Base-by-base conservation (phyloP, 2,329 filamentous ascomycete genomes). In the Magnaporthiopsis rhizophila region DNA sequence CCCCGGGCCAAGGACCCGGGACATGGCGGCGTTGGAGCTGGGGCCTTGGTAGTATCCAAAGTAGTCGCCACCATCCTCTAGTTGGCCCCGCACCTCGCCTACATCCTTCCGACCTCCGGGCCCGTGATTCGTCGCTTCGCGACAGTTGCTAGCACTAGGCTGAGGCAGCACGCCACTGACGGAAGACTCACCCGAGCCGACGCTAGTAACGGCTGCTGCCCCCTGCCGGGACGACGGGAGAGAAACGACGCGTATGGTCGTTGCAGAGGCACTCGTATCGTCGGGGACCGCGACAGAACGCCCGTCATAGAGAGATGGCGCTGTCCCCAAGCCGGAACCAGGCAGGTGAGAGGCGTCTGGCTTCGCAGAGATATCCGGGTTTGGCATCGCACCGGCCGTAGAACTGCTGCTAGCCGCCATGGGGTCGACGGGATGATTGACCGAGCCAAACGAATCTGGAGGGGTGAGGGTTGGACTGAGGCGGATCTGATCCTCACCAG, bases 401-500 rank as follows among this genome's bases (percentile, higher is more conserved):
- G 45, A 53, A 4, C 45, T 24, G 45, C 45, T 53, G 45, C 45
- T 24, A 53, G 21, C n/a, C n/a, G n/a, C 2, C 45, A 6, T 24
- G 18, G 45, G 11, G 2, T 24, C 21, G 45, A 53, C 11, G 4
- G 45, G 21, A 11, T 8, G n/a, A 4, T n/a, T 18, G 45, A 11
- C n/a, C 21, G 45, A 53, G 45, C n/a, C 7, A 53, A n/a, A 9
- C 45, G 45, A 53, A 5, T 21, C 45, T 11, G 38, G 38, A 24
- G 18, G 21, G 34, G 59, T 32, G 28, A 45, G 59, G 2, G 34
- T 38, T 24, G 59, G 59, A 18, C 59, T 38, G 32, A 61, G 34
- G 28, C 21, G 18, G 24, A 61, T 36, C 15, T 28, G 50, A 26
- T 64, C 63, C 26, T 64, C 63, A 32, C 63, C 63, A 24, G 50